Evolutionary conservation across 2,329 filamentous ascomycete genomes (phyloP), one percentile per base, ranked within the genome.

Genomic region (Calonectria fujianensis): DNA sequence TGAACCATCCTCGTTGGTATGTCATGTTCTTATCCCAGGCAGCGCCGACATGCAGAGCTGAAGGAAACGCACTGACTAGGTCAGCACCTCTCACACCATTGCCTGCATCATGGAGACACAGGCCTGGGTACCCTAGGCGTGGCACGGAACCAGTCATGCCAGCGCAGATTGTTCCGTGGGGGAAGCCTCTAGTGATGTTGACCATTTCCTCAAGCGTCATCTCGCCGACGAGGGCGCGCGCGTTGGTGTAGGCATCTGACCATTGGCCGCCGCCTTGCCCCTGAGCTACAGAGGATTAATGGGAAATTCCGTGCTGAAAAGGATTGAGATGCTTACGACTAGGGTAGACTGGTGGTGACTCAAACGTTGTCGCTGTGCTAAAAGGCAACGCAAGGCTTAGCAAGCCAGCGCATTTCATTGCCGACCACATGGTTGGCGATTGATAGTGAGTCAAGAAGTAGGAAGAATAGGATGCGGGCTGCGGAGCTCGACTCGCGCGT

Each of bases 121-220:
- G 82, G 0, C 88, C 87, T 0, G 87, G 87, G 84, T 86, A 89
- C 8, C 82, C 81, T 0, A 89, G 79, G 0, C 88, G 84, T 9
- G 87, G 86, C 0, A 89, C 84, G 0, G 84, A 85, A 4, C 88
- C 88, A 0, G 87, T 88, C 69, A 86, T 88, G 1, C 88, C 88
- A 1, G 87, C 85, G 70, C 88, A 89, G n/a, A 84, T 82, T 73
- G 88, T 89, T 87, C 85, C 85, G 3, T 83, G 91, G 14, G 90
- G 88, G 61, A 92, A 90, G 51, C 87, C 87, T n/a, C 85, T 82
- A 1, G 88, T 89, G 8, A 89, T 82, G 74, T 89, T 89, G 41
- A 85, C 91, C 80, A 92, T 94, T 80, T 94, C 93, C 16, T 92
- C 92, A 2, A 94, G 82, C 0, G 92, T 94, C 89, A 94, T 90